Conservation (phyloP, 352 stramenopile genomes). For the Phytophthora vignae region DNA sequence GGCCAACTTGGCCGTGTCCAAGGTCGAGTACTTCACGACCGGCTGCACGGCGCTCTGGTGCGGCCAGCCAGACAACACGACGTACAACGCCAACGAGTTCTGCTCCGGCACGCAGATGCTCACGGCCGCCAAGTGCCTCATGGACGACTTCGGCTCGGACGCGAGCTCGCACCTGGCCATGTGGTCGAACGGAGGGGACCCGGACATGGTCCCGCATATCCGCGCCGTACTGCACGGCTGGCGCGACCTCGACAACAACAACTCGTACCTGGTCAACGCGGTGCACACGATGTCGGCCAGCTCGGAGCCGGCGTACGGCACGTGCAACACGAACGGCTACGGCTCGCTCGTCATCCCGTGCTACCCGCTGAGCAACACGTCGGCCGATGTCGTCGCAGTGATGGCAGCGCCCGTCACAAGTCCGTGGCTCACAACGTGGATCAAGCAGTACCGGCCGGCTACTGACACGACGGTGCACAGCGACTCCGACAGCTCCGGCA, state of each 20-base stretch:
- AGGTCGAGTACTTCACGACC: slow-evolving; percentile 37
- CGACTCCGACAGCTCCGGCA: slow-evolving; percentile 16
- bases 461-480: slow-evolving; percentile 28
- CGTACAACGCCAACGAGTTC: slow-evolving; percentile 25
- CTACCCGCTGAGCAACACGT: slow-evolving; percentile 38
- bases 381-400: slow-evolving; percentile 29
- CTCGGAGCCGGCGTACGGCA: slow-evolving; percentile 36
- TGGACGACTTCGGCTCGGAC: slow-evolving; percentile 39
- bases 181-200: slow-evolving; percentile 45
- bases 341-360: slow-evolving; percentile 54
- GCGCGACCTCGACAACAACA: slow-evolving; percentile 31
- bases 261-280: slow-evolving; percentile 38
- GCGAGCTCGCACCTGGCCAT: slow-evolving; percentile 34
- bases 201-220: slow-evolving; percentile 32
- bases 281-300: slow-evolving; percentile 38
- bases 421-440: slow-evolving; percentile 39
- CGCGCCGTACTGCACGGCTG: slow-evolving; percentile 36
- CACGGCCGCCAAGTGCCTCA: slow-evolving; percentile 37
- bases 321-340: slow-evolving; percentile 39
- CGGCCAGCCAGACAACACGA: slow-evolving; percentile 30
- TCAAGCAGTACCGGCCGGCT: slow-evolving; percentile 35
- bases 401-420: slow-evolving; percentile 30
- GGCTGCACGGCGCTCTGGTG: slow-evolving; percentile 44
- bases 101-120: slow-evolving; percentile 45
- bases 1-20: slow-evolving; percentile 40